Conservation (phyloP, 2,329 filamentous ascomycete genomes). For the Ophiostoma tasmaniense region DNA sequence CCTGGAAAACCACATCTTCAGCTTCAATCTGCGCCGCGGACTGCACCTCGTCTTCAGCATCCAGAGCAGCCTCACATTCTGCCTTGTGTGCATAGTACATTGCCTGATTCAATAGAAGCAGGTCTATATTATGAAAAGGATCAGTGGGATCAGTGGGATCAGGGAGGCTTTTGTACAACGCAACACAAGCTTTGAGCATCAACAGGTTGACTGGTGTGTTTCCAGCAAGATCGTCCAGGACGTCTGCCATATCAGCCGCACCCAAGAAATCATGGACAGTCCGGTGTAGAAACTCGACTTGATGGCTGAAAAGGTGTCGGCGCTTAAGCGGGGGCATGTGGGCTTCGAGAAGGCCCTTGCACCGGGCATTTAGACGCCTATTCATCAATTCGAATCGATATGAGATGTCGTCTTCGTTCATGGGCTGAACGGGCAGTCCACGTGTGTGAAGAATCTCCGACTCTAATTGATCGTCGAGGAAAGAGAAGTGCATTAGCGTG, state of each 20-base stretch:
- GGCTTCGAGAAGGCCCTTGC: background rate
- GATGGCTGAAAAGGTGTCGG: too few relatives aligned
- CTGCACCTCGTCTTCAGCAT: background rate
- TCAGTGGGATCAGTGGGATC: too few relatives aligned
- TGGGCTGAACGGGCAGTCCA: too few relatives aligned
- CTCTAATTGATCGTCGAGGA: background rate
- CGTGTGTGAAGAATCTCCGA: background rate
- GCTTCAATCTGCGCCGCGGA: background rate
- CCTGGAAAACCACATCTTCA: background rate
- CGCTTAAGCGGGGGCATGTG: too few relatives aligned
- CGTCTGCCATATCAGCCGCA: background rate
- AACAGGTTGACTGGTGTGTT: background rate
- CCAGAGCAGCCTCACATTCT: background rate
- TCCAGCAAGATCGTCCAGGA: background rate
- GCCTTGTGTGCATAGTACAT: background rate
- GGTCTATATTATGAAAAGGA: too few relatives aligned
- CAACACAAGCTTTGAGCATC: background rate
- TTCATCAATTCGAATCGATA: background rate
- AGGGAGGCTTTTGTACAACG: background rate
- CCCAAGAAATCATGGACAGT: background rate
- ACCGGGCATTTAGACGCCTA: background rate
- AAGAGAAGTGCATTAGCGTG: background rate
- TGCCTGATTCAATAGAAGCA: background rate
- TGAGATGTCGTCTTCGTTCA: background rate
- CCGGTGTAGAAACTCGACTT: background rate